These are phyloP conservation scores for Botrytis cinerea DNA, from an alignment of 2,329 filamentous ascomycete species.

Conservation along the genomic window DNA sequence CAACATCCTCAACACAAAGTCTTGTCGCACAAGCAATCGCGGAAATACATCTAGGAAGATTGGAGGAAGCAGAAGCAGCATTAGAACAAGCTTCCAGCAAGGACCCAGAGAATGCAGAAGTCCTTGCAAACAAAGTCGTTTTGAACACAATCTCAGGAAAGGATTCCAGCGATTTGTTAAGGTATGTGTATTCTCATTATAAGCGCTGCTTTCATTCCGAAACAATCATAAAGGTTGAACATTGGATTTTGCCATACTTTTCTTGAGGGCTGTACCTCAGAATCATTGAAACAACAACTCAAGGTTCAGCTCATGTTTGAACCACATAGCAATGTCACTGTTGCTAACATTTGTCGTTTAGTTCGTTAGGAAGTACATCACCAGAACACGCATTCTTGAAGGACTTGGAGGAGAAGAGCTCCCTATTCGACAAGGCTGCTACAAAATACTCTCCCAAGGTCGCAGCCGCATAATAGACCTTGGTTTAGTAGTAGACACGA, in stretches of 20 bases:
- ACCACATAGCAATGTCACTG: slow-evolving; percentile 19
- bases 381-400: slow-evolving; percentile 69
- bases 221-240: not conserved
- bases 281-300: not conserved
- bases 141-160: slow-evolving; percentile 76
- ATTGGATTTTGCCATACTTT: not conserved
- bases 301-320: not conserved
- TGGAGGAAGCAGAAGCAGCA: slow-evolving; percentile 86
- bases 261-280: not conserved
- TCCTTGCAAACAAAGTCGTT: slow-evolving; percentile 81
- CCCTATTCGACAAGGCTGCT: slow-evolving; percentile 82
- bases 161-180: slow-evolving; percentile 61
- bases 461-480: slow-evolving; percentile 31
- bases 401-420: slow-evolving; percentile 82
- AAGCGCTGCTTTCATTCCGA: not conserved
- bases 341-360: slow-evolving; percentile 37
- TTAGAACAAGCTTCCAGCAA: slow-evolving; percentile 77
- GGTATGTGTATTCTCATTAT: slow-evolving; percentile 52
- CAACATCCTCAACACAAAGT: slow-evolving; percentile 72
- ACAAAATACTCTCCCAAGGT: slow-evolving; percentile 87
- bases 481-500: not conserved
- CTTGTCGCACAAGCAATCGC: slow-evolving; percentile 87
- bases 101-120: slow-evolving; percentile 69
- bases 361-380: slow-evolving; percentile 58
- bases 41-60: slow-evolving; percentile 84